These are phyloP conservation scores for Eragrostis nindensis DNA, from an alignment of 176 grass and related monocot species.

Conservation along the genomic window DNA sequence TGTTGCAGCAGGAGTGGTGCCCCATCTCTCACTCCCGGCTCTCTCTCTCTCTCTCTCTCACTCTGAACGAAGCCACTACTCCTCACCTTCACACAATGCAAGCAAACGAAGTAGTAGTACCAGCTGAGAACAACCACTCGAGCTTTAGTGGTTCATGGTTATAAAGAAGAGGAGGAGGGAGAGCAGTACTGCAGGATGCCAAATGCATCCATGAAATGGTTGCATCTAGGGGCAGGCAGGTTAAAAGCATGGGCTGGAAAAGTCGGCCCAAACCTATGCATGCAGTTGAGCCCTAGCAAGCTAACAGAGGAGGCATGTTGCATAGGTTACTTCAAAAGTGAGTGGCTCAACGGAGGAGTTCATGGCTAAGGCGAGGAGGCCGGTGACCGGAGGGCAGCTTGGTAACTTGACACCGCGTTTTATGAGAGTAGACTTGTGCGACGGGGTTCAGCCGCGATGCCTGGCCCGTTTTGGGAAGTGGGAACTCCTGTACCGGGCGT, in stretches of 20 bases:
- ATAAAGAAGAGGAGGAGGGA: slow-evolving; percentile 45
- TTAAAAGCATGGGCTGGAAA: slow-evolving; percentile 46
- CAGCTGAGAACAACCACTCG: neutral
- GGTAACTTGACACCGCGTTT: slow-evolving; percentile 32
- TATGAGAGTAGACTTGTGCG: slow-evolving; percentile 39
- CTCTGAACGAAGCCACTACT: neutral
- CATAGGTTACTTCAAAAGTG: slow-evolving; percentile 63
- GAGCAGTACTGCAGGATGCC: slow-evolving; percentile 16
- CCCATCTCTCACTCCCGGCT: slow-evolving; percentile 61
- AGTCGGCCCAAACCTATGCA: slow-evolving; percentile 43
- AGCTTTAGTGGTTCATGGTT: slow-evolving; percentile 38
- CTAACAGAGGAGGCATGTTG: slow-evolving; percentile 47
- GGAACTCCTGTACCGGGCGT: slow-evolving; percentile 31
- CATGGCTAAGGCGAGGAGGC: slow-evolving; percentile 21
- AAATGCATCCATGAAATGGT: slow-evolving; percentile 30
- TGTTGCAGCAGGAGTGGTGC: slow-evolving; percentile 98
- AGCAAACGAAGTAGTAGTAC: neutral
- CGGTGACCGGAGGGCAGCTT: slow-evolving; percentile 18
- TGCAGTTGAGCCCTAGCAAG: slow-evolving; percentile 17
- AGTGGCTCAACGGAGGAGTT: slow-evolving; percentile 37
- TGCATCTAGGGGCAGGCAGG: slow-evolving; percentile 49
- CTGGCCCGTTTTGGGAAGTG: slow-evolving; percentile 44
- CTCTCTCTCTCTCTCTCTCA: neutral
- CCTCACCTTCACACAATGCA: neutral
- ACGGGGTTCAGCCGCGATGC: slow-evolving; percentile 38